Evolutionary conservation across 1,284 basidiomycete genomes (phyloP).

Genomic region (Ceratobasidium sp.): DNA sequence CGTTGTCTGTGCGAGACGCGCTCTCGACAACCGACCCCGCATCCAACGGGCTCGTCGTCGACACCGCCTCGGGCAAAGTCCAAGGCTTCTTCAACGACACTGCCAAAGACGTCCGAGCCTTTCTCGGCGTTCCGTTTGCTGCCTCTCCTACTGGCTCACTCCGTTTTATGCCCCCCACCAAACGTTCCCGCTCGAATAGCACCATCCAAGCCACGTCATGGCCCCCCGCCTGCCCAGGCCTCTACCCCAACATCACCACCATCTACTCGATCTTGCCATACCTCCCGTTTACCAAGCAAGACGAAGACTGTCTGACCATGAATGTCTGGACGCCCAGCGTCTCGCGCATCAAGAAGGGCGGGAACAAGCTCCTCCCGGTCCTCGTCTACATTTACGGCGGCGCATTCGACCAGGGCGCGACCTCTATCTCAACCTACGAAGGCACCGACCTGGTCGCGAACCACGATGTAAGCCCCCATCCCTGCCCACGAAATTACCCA

Average conservation of each 20-base stretch:
- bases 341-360: conserved; percentile 18
- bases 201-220: conserved; percentile 38
- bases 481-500: too few relatives aligned
- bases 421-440: conserved; percentile 32
- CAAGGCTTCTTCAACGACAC: conserved; percentile 36
- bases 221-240: conserved; percentile 34
- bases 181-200: conserved; percentile 5
- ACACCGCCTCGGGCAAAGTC: conserved; percentile 17
- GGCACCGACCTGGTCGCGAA: conserved; percentile 26
- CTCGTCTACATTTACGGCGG: conserved; percentile 46
- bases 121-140: conserved; percentile 42
- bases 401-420: conserved; percentile 17
- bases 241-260: conserved; percentile 17
- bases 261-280: conserved; percentile 30
- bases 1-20: conserved; percentile 8
- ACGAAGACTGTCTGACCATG: conserved; percentile 43
- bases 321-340: conserved; percentile 45
- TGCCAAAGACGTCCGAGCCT: conserved; percentile 39
- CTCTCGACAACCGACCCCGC: too few relatives aligned
- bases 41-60: conserved; percentile 20
- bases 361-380: conserved; percentile 34
- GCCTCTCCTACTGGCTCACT: conserved; percentile 27
- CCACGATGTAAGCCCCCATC: conserved; percentile 40
- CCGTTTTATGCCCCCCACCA: conserved; percentile 34
- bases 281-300: conserved; percentile 13